Evolutionary conservation across 805 yeast genomes (phyloP), one percentile per base, ranked within the genome.

Genomic region (Cyberlindnera japonica): DNA sequence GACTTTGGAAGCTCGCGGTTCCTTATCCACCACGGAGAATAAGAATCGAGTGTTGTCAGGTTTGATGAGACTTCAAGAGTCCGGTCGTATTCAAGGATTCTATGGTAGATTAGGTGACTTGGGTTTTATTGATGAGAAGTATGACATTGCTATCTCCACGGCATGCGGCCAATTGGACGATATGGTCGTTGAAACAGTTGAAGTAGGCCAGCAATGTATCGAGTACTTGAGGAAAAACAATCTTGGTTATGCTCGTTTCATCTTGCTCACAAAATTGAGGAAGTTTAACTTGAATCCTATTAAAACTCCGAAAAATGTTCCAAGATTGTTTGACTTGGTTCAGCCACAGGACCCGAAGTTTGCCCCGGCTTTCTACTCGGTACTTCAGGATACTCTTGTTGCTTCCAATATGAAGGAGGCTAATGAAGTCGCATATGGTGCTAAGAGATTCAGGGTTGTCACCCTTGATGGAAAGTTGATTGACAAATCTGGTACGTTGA

Each of bases 101-200:
- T 72, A 86, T 58, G 99, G 98, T 0, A 71, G 96, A 47, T 65
- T 93, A 13, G 99, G 99, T 14, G 95, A 88, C 51, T 66, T 93
- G 33, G 99, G 96, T n/a, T 72, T 75, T 2, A 93, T 93, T 48
- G 96, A 88, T 58, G 86, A 83, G 48, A 74, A 77, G 53, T 93
- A 84, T 59, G 98, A 95, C 62, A 76, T 89, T 38, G 99, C 99
- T 0, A 79, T 93, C 8, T 89, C 98, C 0, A 93, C 98, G 0
- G 98, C 96, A 0, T 88, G 93, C 49, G 89, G 95, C 1, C 81
- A 90, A 8, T 68, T 93, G 42, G 95, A 91, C 58, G 91, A 95
- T 47, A 79, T 89, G 72, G 98, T 93, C 14, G 98, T 93, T 3
- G 97, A 89, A 35, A 73, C 77, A 4, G 78, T 81, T 3, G 77